Evolutionary conservation across 2,329 filamentous ascomycete genomes (phyloP), one percentile per base, ranked within the genome.

Genomic region (Scopulariopsis brevicaulis): DNA sequence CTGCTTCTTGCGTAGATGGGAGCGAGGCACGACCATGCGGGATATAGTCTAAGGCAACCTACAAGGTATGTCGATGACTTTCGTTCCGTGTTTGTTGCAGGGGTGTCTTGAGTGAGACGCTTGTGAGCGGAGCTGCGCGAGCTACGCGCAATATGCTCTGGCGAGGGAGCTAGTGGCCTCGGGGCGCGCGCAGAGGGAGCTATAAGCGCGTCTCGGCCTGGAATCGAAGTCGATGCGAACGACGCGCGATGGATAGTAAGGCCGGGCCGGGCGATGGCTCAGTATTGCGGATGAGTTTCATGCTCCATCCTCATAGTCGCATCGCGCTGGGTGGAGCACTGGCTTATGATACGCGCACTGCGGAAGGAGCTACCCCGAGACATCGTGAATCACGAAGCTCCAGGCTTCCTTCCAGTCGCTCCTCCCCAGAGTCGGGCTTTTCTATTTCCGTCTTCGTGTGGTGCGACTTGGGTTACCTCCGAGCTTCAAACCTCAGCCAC

Each of bases 21-120:
- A n/a, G 28, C 34, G 40, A 32, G 7, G 24, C 14, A 56, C 43
- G 55, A 46, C 12, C 43, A 51, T 22, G 25, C 24, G 25, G 55
- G 55, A 48, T 56, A 56, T 25, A 50, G 18, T 50, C 50, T 51
- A 51, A 35, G 22, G 24, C 20, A 20, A 20, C 43, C 32, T 51
- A 22, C 25, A 51, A 56, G 55, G 55, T 56, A 56, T 56, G 55
- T 56, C 43, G 55, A 28, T 24, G 53, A 28, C 34, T 54, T 52
- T 34, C 37, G 4, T 55, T 43, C n/a, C 10, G 24, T 46, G 34
- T 46, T 48, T 12, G 25, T 51, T 15, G 40, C 28, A 22, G 55
- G 14, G 25, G 24, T 28, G 22, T 12, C 22, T 25, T 25, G 5
- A 35, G 28, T 54, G 53, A 35, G 53, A 54, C 5, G n/a, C n/a